These are phyloP conservation scores for Buddleja alternifolia DNA, from an alignment of 257 asterid genomes.

Conservation along the genomic window DNA sequence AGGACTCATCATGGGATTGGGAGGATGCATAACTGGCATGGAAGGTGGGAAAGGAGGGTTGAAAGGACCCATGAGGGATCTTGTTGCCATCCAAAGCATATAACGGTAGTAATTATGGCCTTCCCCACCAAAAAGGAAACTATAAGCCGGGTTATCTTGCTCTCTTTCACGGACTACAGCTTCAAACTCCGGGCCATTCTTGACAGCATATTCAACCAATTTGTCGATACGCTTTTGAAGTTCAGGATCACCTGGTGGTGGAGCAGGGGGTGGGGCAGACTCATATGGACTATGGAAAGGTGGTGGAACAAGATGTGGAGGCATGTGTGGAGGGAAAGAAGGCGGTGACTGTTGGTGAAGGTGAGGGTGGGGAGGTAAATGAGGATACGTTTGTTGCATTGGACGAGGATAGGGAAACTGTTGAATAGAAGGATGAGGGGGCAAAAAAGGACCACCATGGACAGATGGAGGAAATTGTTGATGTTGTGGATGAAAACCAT, in stretches of 20 bases:
- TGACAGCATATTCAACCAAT: slow-evolving; percentile 83
- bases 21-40: slow-evolving; percentile 75
- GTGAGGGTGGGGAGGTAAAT: slow-evolving; percentile 74
- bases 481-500: slow-evolving; percentile 85
- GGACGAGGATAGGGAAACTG: slow-evolving; percentile 85
- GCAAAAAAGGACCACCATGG: slow-evolving; percentile 80
- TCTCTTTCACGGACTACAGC: slow-evolving; percentile 95
- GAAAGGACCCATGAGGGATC: slow-evolving; percentile 63
- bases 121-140: slow-evolving; percentile 95
- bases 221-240: slow-evolving; percentile 94
- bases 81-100: slow-evolving; percentile 79
- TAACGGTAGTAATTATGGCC: slow-evolving; percentile 89
- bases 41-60: slow-evolving; percentile 73
- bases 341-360: slow-evolving; percentile 76
- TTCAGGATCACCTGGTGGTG: slow-evolving; percentile 92
- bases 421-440: slow-evolving; percentile 82
- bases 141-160: slow-evolving; percentile 88
- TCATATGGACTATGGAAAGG: slow-evolving; percentile 76
- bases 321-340: slow-evolving; percentile 72
- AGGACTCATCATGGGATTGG: slow-evolving; percentile 82
- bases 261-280: slow-evolving; percentile 77
- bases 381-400: slow-evolving; percentile 79
- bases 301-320: slow-evolving; percentile 72
- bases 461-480: slow-evolving; percentile 84
- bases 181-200: slow-evolving; percentile 97